Evolutionary conservation across 305 asterid species (phyloP), one percentile per base, ranked within the genome.

Genomic region (Andrographis paniculata): DNA sequence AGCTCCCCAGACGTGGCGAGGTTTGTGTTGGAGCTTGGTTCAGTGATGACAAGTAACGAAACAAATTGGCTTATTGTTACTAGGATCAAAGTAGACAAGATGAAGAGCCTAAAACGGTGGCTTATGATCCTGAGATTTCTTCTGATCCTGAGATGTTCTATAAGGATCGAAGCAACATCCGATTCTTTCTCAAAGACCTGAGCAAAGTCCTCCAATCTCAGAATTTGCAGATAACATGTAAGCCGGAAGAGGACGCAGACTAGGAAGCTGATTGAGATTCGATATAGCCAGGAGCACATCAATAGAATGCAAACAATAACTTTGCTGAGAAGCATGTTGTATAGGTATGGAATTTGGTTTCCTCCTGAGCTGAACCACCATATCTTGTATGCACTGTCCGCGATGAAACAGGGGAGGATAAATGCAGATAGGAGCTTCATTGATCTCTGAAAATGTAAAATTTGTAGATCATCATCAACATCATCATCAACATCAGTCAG

Each of bases 291-390:
- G 0, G 98, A 89, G 23, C 74, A 69, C 67, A 82, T 18, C 52
- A 82, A 40, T 24, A 89, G 67, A 44, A 72, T 44, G 80, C 98
- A 85, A 3, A 74, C 65, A 0, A 78, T 27, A 15, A 40, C 44
- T 48, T 78, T 71, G 77, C 94, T 85, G 50, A 76, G 36, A 56
- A 53, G 47, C n/a, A 63, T 56, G 66, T 85, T 85, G 69, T 62
- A 73, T 11, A 86, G 23, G 45, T 77, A 82, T 9, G 98, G 98
- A 38, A 89, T 82, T 50, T 76, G 86, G 18, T 67, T 67, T 36
- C 93, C 96, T 5, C 84, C 75, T 0, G 96, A 78, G 60, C 67
- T 63, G 53, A 82, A 80, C 98, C 96, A 89, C 98, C 98, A 89
- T 55, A 86, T 78, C 61, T 89, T 86, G 82, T 85, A 82, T 4